These are phyloP conservation scores for Chalciporus piperatus DNA, from an alignment of 768 basidiomycete genomes.

Conservation along the genomic window DNA sequence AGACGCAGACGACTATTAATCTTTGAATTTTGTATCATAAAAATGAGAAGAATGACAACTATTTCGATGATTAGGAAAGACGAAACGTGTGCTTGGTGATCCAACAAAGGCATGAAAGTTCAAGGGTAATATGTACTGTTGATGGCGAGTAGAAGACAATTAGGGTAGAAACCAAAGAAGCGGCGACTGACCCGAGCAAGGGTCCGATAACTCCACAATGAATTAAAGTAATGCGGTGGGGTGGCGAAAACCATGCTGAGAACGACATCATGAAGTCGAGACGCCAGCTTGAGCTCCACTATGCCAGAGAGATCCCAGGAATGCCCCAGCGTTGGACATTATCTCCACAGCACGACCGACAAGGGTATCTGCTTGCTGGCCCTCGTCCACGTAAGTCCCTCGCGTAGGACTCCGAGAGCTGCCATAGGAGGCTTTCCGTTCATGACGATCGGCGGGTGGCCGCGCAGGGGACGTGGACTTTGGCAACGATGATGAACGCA, in stretches of 20 bases:
- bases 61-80: background rate
- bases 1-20: constrained; percentile 25
- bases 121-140: constrained; percentile 26
- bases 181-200: constrained; percentile 14
- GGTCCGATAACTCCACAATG: constrained; percentile 30
- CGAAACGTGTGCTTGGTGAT: constrained; percentile 9
- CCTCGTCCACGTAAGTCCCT: constrained; percentile 26
- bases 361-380: constrained; percentile 39
- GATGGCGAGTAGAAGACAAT: constrained; percentile 4
- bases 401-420: constrained; percentile 26
- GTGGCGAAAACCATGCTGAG: background rate
- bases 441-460: constrained; percentile 5
- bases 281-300: constrained; percentile 19
- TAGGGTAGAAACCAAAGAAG: background rate
- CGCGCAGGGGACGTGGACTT: background rate
- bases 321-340: constrained; percentile 75
- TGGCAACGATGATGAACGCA: constrained; percentile 24
- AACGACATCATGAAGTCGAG: constrained; percentile 17
- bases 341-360: constrained; percentile 72
- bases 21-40: constrained; percentile 23
- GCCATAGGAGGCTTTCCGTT: constrained; percentile 17
- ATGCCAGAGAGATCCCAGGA: constrained; percentile 63
- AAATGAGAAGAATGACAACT: constrained; percentile 2
- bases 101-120: constrained; percentile 17
- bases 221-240: constrained; percentile 20